Evolutionary conservation across 139 green algal genomes (phyloP).

Genomic region (Nannochloris sp.): DNA sequence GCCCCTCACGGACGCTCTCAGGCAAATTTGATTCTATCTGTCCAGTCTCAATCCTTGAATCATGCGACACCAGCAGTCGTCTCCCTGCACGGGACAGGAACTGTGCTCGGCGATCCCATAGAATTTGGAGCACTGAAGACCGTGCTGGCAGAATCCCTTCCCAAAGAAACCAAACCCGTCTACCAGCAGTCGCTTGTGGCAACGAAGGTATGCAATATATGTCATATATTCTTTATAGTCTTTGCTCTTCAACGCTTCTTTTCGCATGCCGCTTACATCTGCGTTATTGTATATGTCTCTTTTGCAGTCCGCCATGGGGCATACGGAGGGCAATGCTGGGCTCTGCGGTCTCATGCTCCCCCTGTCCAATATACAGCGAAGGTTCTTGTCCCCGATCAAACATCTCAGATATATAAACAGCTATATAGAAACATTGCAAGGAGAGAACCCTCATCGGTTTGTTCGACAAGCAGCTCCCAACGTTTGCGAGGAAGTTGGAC

Average conservation of each 20-base stretch:
- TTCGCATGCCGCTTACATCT: too few relatives aligned
- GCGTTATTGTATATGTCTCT: too few relatives aligned
- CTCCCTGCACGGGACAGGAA: constrained; percentile 37
- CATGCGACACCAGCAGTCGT: background rate
- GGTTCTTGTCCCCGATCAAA: constrained; percentile 30
- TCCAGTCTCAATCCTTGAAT: constrained; percentile 11
- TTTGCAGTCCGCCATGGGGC: background rate
- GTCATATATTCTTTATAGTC: too few relatives aligned
- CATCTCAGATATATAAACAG: constrained; percentile 13
- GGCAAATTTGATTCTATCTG: constrained; percentile 20
- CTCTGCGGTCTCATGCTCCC: constrained; percentile 54
- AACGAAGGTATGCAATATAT: background rate
- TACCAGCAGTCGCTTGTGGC: background rate
- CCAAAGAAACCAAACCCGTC: constrained; percentile 13
- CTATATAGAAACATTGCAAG: background rate
- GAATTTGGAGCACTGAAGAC: constrained; percentile 29
- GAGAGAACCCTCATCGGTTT: too few relatives aligned
- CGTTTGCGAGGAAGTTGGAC: too few relatives aligned
- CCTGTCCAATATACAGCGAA: constrained; percentile 1
- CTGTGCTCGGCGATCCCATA: constrained; percentile 39
- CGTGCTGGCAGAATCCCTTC: constrained; percentile 6
- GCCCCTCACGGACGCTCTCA: constrained; percentile 45
- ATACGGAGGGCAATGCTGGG: constrained; percentile 40
- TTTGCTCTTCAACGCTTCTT: too few relatives aligned
- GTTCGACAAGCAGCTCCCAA: too few relatives aligned